Base-by-base conservation (phyloP, 257 asterid genomes). In the Osmanthus fragrans region DNA sequence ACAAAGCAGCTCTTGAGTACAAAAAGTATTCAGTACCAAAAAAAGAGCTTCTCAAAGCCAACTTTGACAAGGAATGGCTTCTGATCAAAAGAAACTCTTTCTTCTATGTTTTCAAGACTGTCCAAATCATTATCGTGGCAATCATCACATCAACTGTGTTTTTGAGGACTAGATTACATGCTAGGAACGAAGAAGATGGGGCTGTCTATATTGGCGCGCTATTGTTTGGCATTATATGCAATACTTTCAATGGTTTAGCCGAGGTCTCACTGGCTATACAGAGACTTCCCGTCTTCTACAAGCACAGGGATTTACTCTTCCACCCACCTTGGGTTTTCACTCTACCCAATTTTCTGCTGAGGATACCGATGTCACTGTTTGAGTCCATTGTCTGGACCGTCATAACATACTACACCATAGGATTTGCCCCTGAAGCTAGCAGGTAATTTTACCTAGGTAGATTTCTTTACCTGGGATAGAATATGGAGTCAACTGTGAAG, bases 311-410 rank as follows among this genome's bases (percentile, higher is more conserved):
- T 49, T 87, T 89, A 68, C 89, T 84, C 12, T 91, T 91, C 23
- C 88, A 91, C 75, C 96, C 96, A 1, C 84, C 90, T 1, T 91
- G 96, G 96, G 76, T 86, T 54, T 91, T 79, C 70, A 89, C 94
- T 11, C 71, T 89, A 11, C 96, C 96, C 2, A 85, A 81, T 1
- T 80, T 85, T 74, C 76, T 91, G 68, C 79, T 89, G 0, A 76
- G 88, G 81, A 80, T 89, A 19, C 94, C 96, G 0, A 86, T 91
- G 32, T 87, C 92, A 0, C 37, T 86, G 36, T 84, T 91, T 5
- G 94, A 89, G 84, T 65, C 92, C 10, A 30, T 39, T 7, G 91
- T 89, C 32, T 89, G 96, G 96, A 84, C 82, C 81, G 82, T 73
- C 58, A 85, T 89, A 0, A 89, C 92, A 2, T 91, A 91, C 64